Evolutionary conservation across 805 yeast genomes (phyloP), one percentile per base, ranked within the genome.

Genomic region (Candida easanensis): DNA sequence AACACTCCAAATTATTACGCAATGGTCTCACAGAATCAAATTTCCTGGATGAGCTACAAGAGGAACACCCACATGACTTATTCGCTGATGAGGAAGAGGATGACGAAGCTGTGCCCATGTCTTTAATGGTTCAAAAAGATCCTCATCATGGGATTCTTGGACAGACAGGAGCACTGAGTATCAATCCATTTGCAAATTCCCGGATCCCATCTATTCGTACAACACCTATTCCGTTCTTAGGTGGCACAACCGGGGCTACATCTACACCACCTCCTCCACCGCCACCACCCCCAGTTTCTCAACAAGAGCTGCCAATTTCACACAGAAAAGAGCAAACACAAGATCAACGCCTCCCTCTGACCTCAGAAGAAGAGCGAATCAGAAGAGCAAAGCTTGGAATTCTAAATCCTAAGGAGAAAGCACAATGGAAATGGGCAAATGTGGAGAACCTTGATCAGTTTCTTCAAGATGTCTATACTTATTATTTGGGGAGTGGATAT

Each of bases 341-440:
- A 13, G 25, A 54, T 35, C 11, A 16, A 7, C 17, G 32, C 21
- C 32, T 27, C 33, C 30, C 38, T 26, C 20, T 21, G 4, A 23
- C 44, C 2, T 14, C 37, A 1, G 57, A 53, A 15, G 57, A 53
- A 10, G 62, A 60, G 20, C 41, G 58, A 6, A 36, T 38, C 9
- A 47, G 62, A 36, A 50, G 62, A 27, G 60, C 60, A 6, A 51
- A 42, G 18, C 41, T 73, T 7, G 74, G 76, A 7, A 68, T 73
- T 1, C 57, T 80, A 21, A 77, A 80, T 39, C 78, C 86, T 1
- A 70, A 70, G 46, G 97, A 90, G 58, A 69, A 88, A 38, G 96
- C 98, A 0, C 68, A 86, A 15, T 93, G 97, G 88, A 75, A 88
- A 47, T 93, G 99, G 98, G 96, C 98, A 1, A 93, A 93, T 57